These are phyloP conservation scores for Penicillium sp. DNA, from an alignment of 2,329 filamentous ascomycete genomes.

Conservation along the genomic window DNA sequence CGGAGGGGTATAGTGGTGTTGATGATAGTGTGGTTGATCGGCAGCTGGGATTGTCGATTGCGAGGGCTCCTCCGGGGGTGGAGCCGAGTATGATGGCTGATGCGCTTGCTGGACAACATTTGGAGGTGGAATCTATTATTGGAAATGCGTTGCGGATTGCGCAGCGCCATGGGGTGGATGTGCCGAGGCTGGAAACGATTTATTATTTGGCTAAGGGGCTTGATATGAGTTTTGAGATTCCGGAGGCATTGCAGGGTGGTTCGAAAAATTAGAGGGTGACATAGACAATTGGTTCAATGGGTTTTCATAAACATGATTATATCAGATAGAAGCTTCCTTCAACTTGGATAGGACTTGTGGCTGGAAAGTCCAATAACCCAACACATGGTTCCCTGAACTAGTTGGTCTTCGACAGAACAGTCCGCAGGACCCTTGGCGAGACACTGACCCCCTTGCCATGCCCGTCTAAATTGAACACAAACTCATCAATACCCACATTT, in stretches of 20 bases:
- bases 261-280: background rate
- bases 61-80: background rate
- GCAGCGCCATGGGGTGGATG: background rate
- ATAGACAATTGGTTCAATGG: background rate
- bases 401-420: conserved; percentile 6
- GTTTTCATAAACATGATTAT: background rate
- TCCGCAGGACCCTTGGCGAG: conserved; percentile 18
- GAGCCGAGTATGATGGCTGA: conserved; percentile 1
- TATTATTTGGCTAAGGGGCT: conserved; percentile 1
- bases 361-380: background rate
- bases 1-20: background rate
- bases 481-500: conserved; percentile 24
- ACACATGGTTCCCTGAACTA: background rate
- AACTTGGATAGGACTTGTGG: too few relatives aligned
- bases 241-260: background rate
- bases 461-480: conserved; percentile 20
- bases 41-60: background rate
- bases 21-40: background rate
- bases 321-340: background rate
- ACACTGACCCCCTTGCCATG: conserved; percentile 16
- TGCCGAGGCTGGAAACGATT: background rate
- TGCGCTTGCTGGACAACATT: background rate
- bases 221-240: background rate
- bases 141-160: background rate
- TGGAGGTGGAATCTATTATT: background rate